Conservation (phyloP, 1,284 basidiomycete species). For the Microbotryomycetes sp. region DNA sequence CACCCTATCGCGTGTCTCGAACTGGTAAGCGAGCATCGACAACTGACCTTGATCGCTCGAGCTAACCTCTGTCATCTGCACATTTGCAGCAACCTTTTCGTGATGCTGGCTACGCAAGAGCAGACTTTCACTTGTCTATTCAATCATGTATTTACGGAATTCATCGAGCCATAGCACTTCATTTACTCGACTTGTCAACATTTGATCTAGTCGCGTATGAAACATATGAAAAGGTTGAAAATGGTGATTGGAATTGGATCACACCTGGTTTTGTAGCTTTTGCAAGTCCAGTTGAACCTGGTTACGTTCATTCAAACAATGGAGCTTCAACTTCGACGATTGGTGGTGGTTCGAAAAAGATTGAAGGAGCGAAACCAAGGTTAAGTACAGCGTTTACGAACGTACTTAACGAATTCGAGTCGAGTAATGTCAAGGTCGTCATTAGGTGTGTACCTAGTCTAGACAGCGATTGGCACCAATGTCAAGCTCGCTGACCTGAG, state of each 20-base stretch:
- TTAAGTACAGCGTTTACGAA: slow-evolving; percentile 71
- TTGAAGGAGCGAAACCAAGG: slow-evolving; percentile 60
- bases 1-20: slow-evolving; percentile 70
- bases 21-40: slow-evolving; percentile 22
- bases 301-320: slow-evolving; percentile 34
- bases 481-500: background rate
- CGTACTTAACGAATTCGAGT: slow-evolving; percentile 86
- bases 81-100: slow-evolving; percentile 77
- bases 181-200: slow-evolving; percentile 82
- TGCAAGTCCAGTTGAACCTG: slow-evolving; percentile 78
- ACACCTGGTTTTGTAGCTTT: slow-evolving; percentile 63
- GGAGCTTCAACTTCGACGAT: too few relatives aligned
- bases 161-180: slow-evolving; percentile 85
- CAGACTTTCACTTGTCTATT: slow-evolving; percentile 77
- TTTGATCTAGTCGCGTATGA: slow-evolving; percentile 81
- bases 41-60: background rate
- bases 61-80: slow-evolving; percentile 50
- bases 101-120: slow-evolving; percentile 86
- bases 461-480: too few relatives aligned
- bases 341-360: slow-evolving; percentile 45
- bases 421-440: slow-evolving; percentile 80
- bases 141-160: slow-evolving; percentile 87
- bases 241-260: slow-evolving; percentile 98
- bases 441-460: slow-evolving; percentile 47
- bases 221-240: slow-evolving; percentile 82